A percentile compares a stretch with the other conserved stretches of the same genome.
Evolutionary conservation across 2,329 filamentous ascomycete genomes (phyloP).

Genomic region (Clonostachys rhizophaga): DNA sequence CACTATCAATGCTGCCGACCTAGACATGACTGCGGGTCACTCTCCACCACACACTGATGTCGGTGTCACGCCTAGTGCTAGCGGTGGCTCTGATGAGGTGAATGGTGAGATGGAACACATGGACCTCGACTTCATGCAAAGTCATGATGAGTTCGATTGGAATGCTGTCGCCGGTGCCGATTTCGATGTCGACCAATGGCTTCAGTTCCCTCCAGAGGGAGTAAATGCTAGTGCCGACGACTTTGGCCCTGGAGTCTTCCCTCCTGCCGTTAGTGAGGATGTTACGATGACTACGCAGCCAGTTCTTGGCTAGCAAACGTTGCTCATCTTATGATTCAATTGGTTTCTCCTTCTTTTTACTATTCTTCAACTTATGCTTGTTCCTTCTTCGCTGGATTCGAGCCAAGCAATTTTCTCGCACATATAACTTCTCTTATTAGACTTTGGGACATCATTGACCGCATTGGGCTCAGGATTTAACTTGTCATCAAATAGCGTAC

Average conservation of each 20-base stretch:
- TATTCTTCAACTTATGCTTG: background rate
- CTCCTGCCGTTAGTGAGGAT: background rate
- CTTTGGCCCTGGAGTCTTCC: background rate
- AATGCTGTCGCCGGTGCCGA: constrained; percentile 45
- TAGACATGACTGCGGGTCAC: constrained; percentile 21
- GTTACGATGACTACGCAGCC: background rate
- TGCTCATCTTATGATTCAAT: background rate
- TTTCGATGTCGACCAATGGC: constrained; percentile 55
- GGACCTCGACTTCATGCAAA: constrained; percentile 41
- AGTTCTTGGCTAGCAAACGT: background rate
- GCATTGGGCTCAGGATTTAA: too few relatives aligned
- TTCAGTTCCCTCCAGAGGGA: constrained; percentile 50
- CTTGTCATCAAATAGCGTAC: background rate
- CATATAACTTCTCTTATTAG: background rate
- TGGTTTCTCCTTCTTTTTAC: background rate
- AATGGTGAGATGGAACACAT: constrained; percentile 24
- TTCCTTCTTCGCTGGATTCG: background rate
- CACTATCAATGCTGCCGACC: constrained; percentile 26
- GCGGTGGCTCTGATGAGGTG: constrained; percentile 33
- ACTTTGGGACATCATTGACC: too few relatives aligned
- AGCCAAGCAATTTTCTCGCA: background rate
- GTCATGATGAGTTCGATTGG: constrained; percentile 48
- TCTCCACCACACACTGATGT: constrained; percentile 40
- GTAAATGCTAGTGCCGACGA: constrained; percentile 5
- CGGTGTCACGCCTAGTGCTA: constrained; percentile 40